Base-by-base conservation (phyloP, 225 moss, liverwort and hornwort species). In the Pseudisothecium myosuroides region DNA sequence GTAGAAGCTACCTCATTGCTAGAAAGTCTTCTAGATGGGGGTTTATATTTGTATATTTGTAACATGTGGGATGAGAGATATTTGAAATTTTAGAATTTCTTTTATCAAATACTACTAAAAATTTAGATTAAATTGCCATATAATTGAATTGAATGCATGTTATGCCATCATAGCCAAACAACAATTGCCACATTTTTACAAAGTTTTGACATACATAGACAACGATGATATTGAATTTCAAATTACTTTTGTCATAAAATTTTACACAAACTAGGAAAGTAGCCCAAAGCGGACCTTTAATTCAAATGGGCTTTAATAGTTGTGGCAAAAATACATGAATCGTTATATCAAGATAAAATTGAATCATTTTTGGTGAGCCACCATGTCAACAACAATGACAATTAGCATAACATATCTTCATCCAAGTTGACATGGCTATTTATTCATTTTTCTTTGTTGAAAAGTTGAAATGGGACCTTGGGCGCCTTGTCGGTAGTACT, bases 401-500 rank as follows among this genome's bases (percentile, higher is more conserved):
- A 43, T 43, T 9, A 17, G 6, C 4, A 6, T 16, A 16, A 21
- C 4, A 10, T 29, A 73, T 73, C 17, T 31, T 10, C 4, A 75
- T 32, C 76, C 34, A 74, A 74, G 11, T 74, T 74, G 74, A 47
- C 3, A 11, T 29, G 29, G 29, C 29, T 74, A 45, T 31, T 47
- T 47, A 9, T 29, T 17, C 18, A 43, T 47, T 74, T 74, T 29
- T 10, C 17, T 74, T 47, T 18, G 18, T 74, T 31, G 29, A 17
- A 29, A 74, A 31, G 47, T 74, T 74, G 11, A 4, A 47, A 31
- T 29, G 6, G 2, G 47, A 28, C 29, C 2, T 79, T 26, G 32
- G n/a, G 5, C 0, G 3, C 41, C 27, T 28, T 1, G 60, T 47
- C 0, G 4, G 29, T 43, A 58, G 39, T 3, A 60, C 41, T 41